Conservation (phyloP, 2,329 filamentous ascomycete species). For the Fusarium begoniae region DNA sequence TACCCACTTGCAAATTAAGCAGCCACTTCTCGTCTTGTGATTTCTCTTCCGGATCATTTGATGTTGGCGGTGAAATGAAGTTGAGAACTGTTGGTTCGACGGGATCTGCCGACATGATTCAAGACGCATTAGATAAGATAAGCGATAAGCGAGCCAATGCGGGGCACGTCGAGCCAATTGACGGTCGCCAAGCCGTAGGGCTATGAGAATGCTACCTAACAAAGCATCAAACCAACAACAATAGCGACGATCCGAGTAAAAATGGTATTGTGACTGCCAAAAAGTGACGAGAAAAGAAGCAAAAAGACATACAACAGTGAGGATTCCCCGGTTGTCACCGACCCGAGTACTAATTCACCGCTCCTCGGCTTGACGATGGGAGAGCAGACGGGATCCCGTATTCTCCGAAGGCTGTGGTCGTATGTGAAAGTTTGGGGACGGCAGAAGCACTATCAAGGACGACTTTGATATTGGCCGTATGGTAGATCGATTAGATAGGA, state of each 20-base stretch:
- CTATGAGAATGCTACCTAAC: not conserved
- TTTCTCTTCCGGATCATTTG: slow-evolving; percentile 16
- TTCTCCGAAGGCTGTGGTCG: slow-evolving; percentile 21
- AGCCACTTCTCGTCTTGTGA: slow-evolving; percentile 11
- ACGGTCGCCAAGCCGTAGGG: not conserved
- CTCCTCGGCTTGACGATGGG: slow-evolving; percentile 14
- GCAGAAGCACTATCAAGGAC: not conserved
- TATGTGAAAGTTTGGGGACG: not conserved
- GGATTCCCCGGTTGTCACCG: slow-evolving; percentile 22
- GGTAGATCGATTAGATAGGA: not conserved
- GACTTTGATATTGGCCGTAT: rapidly evolving
- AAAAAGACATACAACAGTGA: slow-evolving; percentile 19
- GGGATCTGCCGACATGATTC: not conserved
- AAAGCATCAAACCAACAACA: not conserved
- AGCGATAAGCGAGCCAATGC: not conserved
- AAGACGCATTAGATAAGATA: not conserved
- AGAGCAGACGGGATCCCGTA: slow-evolving; percentile 28
- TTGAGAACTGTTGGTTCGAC: not conserved
- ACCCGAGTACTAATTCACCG: slow-evolving; percentile 17
- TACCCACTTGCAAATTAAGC: slow-evolving; percentile 4
- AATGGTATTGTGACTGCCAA: not conserved
- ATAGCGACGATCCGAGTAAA: not conserved
- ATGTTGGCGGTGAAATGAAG: not conserved
- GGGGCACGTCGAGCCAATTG: not conserved
- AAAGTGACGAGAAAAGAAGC: not conserved